Evolutionary conservation across 805 yeast species (phyloP), one percentile per base, ranked within the genome.

Genomic region (Saccharomyces kudriavzevii): DNA sequence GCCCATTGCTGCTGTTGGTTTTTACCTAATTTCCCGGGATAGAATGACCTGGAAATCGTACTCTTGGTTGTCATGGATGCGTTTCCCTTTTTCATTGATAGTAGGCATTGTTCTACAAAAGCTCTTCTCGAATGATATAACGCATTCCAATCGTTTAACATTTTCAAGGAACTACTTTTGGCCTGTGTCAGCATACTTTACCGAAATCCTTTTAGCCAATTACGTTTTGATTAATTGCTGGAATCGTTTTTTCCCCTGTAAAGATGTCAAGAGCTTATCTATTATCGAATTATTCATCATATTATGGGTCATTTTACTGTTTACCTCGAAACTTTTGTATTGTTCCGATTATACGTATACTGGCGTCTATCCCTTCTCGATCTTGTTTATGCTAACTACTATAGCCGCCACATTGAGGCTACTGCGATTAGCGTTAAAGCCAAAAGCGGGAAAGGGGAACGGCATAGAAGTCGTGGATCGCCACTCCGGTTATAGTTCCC

Each of bases 241-340:
- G 17, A 67, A 72, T 48, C 53, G 62, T 17, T 40, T 75, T 13
- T 69, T 73, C 52, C 82, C 84, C 1, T 75, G 77, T 20, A 79
- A 76, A 54, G 84, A 82, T 59, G 82, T 82, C 60, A 85, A 87
- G 63, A 75, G 84, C 52, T 72, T 82, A 20, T 72, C 79, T 2
- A 65, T 84, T 2, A 60, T 83, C 24, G 85, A 86, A 66, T 67
- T 80, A 11, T 77, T 83, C 31, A 65, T 78, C 35, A 54, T 79
- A 2, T 70, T 77, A 54, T 89, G 96, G 96, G 51, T 76, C 0
- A 59, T 70, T 0, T 72, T 85, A 51, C 62, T 84, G 2, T 73
- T 77, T 51, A 68, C 76, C 13, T 84, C 87, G 8, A 73, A 79
- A 25, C 63, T 76, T 27, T 75, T 77, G 47, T 76, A 77, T 57